Conservation (phyloP, 2,329 filamentous ascomycete genomes). For the Xylaria digitata region DNA sequence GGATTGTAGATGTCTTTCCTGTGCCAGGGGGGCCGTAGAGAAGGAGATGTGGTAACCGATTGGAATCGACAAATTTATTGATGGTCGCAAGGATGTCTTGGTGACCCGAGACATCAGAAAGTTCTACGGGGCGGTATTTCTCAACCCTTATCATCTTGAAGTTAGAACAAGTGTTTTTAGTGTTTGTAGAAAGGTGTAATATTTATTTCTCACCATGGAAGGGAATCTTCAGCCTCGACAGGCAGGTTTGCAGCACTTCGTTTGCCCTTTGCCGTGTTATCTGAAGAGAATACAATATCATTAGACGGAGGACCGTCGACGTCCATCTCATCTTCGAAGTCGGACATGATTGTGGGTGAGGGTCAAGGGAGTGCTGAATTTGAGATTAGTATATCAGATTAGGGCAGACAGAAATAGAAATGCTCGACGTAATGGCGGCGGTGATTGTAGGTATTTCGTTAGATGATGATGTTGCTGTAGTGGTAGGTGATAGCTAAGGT, state of each 20-base stretch:
- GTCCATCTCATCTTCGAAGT: slow-evolving; percentile 71
- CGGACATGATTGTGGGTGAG: slow-evolving; percentile 60
- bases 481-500: neutral
- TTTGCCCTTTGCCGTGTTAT: slow-evolving; percentile 84
- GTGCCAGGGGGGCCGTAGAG: slow-evolving; percentile 97
- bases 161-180: slow-evolving; percentile 12
- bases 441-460: neutral
- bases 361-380: slow-evolving; percentile 30
- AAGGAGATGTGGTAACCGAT: slow-evolving; percentile 92
- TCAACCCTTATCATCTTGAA: slow-evolving; percentile 78
- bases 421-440: neutral
- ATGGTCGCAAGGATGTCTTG: slow-evolving; percentile 97
- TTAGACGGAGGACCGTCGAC: slow-evolving; percentile 63
- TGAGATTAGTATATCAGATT: neutral
- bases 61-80: slow-evolving; percentile 96
- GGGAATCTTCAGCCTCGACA: slow-evolving; percentile 89
- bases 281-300: slow-evolving; percentile 76
- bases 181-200: neutral
- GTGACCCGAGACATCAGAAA: slow-evolving; percentile 94
- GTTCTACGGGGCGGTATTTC: slow-evolving; percentile 90
- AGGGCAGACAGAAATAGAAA: slow-evolving; percentile 28
- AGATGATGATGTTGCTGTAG: neutral
- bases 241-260: slow-evolving; percentile 92
- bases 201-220: slow-evolving; percentile 78
- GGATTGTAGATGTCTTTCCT: slow-evolving; percentile 95